Evolutionary conservation across 2,329 filamentous ascomycete genomes (phyloP).

Genomic region (Bipolaris bicolor): DNA sequence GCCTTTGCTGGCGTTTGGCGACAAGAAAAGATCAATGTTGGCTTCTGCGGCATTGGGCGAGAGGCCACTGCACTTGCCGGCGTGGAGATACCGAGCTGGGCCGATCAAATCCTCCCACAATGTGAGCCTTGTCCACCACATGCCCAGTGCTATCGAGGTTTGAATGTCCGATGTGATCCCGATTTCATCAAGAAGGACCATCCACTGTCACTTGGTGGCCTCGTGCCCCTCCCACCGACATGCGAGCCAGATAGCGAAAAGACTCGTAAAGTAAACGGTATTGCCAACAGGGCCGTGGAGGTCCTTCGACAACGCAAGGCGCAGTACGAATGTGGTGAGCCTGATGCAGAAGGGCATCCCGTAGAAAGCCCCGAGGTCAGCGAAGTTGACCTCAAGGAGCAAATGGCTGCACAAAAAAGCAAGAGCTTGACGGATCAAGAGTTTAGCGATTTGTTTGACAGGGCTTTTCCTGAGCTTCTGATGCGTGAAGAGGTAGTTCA

Average conservation of each 20-base stretch:
- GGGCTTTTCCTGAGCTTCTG: constrained; percentile 74
- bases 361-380: constrained; percentile 69
- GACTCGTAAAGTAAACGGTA: constrained; percentile 80
- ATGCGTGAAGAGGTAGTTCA: constrained; percentile 65
- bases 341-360: constrained; percentile 66
- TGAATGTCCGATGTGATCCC: constrained; percentile 78
- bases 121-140: constrained; percentile 92
- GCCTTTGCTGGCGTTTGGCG: constrained; percentile 84
- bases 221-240: constrained; percentile 84
- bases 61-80: constrained; percentile 64
- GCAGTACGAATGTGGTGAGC: constrained; percentile 86
- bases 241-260: constrained; percentile 97
- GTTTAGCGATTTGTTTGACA: constrained; percentile 86
- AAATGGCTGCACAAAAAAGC: constrained; percentile 75
- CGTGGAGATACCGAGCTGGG: constrained; percentile 74
- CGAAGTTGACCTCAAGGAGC: constrained; percentile 75
- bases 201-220: constrained; percentile 78
- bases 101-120: constrained; percentile 72
- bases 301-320: constrained; percentile 84
- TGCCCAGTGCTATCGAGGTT: constrained; percentile 82
- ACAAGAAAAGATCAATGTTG: constrained; percentile 94
- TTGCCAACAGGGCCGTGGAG: constrained; percentile 87
- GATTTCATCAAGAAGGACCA: constrained; percentile 88
- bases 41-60: constrained; percentile 84
- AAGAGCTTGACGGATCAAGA: constrained; percentile 85